Evolutionary conservation across 805 yeast genomes (phyloP).

Genomic region (Barnettozyma sp.): DNA sequence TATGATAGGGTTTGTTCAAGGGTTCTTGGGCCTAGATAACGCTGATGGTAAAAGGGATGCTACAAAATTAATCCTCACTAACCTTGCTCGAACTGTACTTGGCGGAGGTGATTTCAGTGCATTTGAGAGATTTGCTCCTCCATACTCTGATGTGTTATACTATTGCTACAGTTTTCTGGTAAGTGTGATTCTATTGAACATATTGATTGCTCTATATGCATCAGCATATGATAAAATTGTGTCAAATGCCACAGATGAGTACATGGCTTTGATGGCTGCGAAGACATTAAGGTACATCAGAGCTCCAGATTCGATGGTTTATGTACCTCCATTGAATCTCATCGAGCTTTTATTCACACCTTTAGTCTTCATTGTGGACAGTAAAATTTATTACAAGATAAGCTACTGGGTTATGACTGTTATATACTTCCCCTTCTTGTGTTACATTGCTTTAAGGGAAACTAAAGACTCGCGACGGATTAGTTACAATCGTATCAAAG

Average conservation of each 20-base stretch:
- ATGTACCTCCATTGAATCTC: conserved; percentile 78
- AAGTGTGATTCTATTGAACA: conserved; percentile 69
- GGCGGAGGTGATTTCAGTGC: conserved; percentile 70
- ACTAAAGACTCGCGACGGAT: conserved; percentile 61
- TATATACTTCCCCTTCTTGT: conserved; percentile 61
- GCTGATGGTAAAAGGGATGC: conserved; percentile 82
- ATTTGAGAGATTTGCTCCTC: conserved; percentile 69
- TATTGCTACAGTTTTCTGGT: conserved; percentile 73
- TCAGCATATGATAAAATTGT: conserved; percentile 78
- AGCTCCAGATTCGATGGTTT: conserved; percentile 83
- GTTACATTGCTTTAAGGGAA: conserved; percentile 57
- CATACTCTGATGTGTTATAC: conserved; percentile 76
- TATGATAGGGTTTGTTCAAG: conserved; percentile 77
- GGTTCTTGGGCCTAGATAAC: conserved; percentile 79
- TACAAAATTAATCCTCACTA: conserved; percentile 53
- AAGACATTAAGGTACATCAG: conserved; percentile 78
- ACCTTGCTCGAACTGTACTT: conserved; percentile 63
- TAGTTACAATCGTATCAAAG: conserved; percentile 57
- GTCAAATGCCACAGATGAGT: conserved; percentile 79
- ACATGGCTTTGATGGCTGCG: conserved; percentile 75
- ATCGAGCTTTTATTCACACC: conserved; percentile 53
- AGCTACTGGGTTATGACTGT: conserved; percentile 54
- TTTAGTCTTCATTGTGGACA: conserved; percentile 34
- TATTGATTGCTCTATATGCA: conserved; percentile 77
- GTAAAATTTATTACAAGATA: conserved; percentile 30